A percentile compares a stretch with the other conserved stretches of the same genome.
phyloP scores from a whole-genome alignment of 106 monocot species.

The Dendrobium nobile region DNA sequence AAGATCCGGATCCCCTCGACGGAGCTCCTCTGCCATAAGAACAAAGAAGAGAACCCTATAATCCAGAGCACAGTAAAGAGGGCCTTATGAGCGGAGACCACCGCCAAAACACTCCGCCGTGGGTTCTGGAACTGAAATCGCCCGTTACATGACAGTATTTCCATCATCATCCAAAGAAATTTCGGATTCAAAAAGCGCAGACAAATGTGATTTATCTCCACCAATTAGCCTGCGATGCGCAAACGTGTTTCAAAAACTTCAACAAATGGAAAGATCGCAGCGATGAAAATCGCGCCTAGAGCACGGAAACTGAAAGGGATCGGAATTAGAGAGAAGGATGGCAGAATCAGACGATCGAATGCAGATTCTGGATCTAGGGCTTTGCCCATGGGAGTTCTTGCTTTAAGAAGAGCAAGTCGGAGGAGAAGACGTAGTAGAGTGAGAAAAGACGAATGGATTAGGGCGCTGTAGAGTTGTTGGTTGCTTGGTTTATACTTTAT shows the following conservation, averaged over 20 bases:
- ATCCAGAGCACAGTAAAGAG: conserved; percentile 28
- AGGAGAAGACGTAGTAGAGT: conserved; percentile 2
- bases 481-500: too few relatives aligned
- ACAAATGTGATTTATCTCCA: neutral
- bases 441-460: neutral
- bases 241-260: neutral
- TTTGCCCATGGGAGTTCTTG: neutral
- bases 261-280: neutral
- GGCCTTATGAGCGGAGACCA: conserved; percentile 8
- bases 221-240: neutral
- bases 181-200: neutral
- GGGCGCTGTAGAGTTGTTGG: neutral
- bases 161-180: conserved; percentile 10
- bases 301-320: neutral
- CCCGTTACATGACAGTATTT: conserved; percentile 1
- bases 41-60: conserved; percentile 12
- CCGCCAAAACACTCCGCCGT: conserved; percentile 7
- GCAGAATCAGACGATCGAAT: neutral
- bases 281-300: neutral
- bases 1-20: conserved; percentile 8
- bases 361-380: neutral
- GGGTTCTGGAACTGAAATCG: conserved; percentile 7
- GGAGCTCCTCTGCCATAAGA: conserved; percentile 36
- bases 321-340: too few relatives aligned
- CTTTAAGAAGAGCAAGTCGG: conserved; percentile 7